phyloP scores from a whole-genome alignment of 1,284 basidiomycete genomes.

The Rhizoctonia solani region DNA sequence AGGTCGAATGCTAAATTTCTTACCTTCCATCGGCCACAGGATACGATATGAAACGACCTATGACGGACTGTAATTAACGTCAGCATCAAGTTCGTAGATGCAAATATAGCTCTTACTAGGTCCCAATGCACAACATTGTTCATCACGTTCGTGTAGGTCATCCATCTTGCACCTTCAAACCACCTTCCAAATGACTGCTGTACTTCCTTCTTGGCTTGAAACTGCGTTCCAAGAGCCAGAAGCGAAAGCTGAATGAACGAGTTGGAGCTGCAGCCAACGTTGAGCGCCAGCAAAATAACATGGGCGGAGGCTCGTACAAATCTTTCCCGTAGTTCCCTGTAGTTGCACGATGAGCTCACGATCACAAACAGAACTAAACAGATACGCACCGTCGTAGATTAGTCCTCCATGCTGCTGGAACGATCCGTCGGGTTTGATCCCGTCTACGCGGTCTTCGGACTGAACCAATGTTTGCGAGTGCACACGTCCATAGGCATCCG shows the following conservation, averaged over 20 bases:
- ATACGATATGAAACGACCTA: slow-evolving; percentile 34
- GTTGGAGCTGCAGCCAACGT: slow-evolving; percentile 17
- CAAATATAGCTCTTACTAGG: slow-evolving; percentile 18
- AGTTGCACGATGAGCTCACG: background rate
- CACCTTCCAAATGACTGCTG: slow-evolving; percentile 4
- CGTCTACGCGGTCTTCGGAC: slow-evolving; percentile 54
- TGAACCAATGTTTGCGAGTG: slow-evolving; percentile 49
- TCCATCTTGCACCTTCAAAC: slow-evolving; percentile 35
- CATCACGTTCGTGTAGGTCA: slow-evolving; percentile 31
- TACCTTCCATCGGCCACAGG: slow-evolving; percentile 19
- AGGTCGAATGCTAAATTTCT: background rate
- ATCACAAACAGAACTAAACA: background rate
- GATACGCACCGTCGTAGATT: slow-evolving; percentile 58
- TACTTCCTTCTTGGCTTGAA: slow-evolving; percentile 2
- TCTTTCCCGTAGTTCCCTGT: slow-evolving; percentile 62
- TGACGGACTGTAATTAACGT: slow-evolving; percentile 8
- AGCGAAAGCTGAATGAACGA: slow-evolving; percentile 31
- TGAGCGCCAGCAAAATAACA: background rate
- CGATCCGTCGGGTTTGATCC: too few relatives aligned
- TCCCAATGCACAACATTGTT: slow-evolving; percentile 36
- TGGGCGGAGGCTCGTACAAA: slow-evolving; percentile 48
- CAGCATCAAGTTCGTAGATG: background rate
- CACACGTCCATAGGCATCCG: slow-evolving; percentile 54
- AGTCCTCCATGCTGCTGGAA: slow-evolving; percentile 65
- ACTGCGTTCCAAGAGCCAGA: slow-evolving; percentile 30